Percentiles rank a stretch among this genome's conserved stretches.
These are phyloP conservation scores for Mortierella sp. DNA, from an alignment of 371 early-diverging fungal species.

Conservation along the genomic window DNA sequence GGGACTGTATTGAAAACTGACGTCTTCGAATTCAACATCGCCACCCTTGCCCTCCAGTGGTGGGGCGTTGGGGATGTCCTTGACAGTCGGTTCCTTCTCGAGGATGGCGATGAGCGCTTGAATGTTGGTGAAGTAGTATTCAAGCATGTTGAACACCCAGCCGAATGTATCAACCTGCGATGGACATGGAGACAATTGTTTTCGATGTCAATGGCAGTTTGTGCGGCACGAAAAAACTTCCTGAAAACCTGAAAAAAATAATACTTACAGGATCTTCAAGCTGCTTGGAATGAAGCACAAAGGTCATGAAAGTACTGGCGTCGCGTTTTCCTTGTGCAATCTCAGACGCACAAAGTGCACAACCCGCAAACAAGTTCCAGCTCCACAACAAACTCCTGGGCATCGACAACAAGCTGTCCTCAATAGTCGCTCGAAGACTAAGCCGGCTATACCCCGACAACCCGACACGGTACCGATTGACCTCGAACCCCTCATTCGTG, in stretches of 20 bases:
- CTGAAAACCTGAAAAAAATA: background rate
- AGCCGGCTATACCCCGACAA: slow-evolving; percentile 81
- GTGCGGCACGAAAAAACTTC: background rate
- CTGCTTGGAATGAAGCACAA: slow-evolving; percentile 84
- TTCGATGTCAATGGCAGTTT: background rate
- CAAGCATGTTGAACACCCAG: background rate
- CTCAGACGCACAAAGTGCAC: slow-evolving; percentile 81
- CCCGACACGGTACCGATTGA: slow-evolving; percentile 76
- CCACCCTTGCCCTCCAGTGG: background rate
- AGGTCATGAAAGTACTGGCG: slow-evolving; percentile 89
- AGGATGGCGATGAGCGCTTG: background rate
- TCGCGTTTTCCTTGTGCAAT: slow-evolving; percentile 76
- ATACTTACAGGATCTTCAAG: slow-evolving; percentile 72
- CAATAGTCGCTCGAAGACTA: slow-evolving; percentile 73
- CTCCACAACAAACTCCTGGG: slow-evolving; percentile 87
- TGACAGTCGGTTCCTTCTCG: background rate
- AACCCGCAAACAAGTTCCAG: slow-evolving; percentile 78
- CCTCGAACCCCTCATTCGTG: slow-evolving; percentile 82
- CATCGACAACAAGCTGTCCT: slow-evolving; percentile 80
- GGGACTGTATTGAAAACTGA: background rate
- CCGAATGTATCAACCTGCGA: background rate
- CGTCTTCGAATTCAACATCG: background rate
- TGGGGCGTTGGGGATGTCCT: slow-evolving; percentile 1
- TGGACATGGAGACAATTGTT: background rate
- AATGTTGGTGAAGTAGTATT: background rate